Base-by-base conservation (phyloP, 2,329 filamentous ascomycete species). In the Hymenoscyphus fraxineus region DNA sequence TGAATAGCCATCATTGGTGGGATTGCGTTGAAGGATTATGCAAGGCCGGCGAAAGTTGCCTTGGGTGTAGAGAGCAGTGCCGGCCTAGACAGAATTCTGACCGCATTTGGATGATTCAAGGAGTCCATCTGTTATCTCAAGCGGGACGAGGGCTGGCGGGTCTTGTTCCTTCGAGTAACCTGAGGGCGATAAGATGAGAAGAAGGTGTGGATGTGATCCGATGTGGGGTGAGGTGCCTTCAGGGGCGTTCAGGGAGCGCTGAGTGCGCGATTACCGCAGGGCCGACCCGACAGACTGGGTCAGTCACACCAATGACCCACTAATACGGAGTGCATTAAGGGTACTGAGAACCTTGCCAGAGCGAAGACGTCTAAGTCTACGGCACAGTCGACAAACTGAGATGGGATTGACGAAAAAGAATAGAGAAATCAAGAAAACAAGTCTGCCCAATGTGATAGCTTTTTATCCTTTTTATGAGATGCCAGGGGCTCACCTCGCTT, bases 11-110 rank as follows among this genome's bases (percentile, higher is more conserved):
- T 47, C 16, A 54, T 32, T 54, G 59, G 59, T 32, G 59, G 59
- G 16, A 31, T n/a, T 10, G 41, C 16, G 27, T 38, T 54, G 40
- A 40, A 60, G 40, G 59, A 61, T 61, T 61, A 16, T 61, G 47
- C 16, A 61, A 31, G 22, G 38, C 19, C 10, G 7, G 44, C 22
- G 16, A 47, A 15, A 15, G 41, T 19, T 47, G 41, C 15, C 41
- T 47, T 47, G 15, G 1, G 16, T 47, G 41, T 16, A 51, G 44
- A 51, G 22, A n/a, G 27, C 27, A 27, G 19, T n/a, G 19, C 12
- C 6, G n/a, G 6, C 41, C n/a, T 44, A n/a, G 6, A 5, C 10
- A 19, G 19, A 19, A 12, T 22, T 51, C 9, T 51, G n/a, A 19
- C 44, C n/a, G 44, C 7, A 51, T 51, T 7, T 19, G 19, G 57